These are phyloP conservation scores for Colletotrichum sp. DNA, from an alignment of 2,329 filamentous ascomycete genomes.

Conservation along the genomic window DNA sequence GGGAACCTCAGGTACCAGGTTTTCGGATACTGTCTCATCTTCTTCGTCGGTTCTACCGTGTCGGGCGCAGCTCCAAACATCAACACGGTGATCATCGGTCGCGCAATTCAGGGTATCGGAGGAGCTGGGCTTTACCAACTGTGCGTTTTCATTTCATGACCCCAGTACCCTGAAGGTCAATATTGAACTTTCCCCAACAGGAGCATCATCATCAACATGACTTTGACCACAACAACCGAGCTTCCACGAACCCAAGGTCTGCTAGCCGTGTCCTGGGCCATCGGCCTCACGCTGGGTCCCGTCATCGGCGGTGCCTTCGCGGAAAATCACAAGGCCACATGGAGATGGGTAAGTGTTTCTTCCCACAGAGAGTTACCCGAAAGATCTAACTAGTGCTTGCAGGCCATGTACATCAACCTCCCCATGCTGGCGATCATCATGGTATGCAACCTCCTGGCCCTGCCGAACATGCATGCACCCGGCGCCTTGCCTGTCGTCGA, in stretches of 20 bases:
- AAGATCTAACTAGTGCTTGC: rapidly evolving
- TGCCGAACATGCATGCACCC: slow-evolving; percentile 37
- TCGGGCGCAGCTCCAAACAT: slow-evolving; percentile 33
- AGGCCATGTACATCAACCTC: slow-evolving; percentile 58
- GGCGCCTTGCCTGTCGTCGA: slow-evolving; percentile 17
- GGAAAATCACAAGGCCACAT: slow-evolving; percentile 37
- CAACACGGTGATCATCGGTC: slow-evolving; percentile 32
- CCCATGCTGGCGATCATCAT: slow-evolving; percentile 41
- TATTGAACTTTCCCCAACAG: not conserved
- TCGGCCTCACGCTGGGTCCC: slow-evolving; percentile 25
- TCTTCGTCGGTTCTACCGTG: slow-evolving; percentile 31
- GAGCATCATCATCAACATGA: slow-evolving; percentile 22
- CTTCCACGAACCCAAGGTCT: slow-evolving; percentile 26
- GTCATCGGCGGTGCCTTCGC: slow-evolving; percentile 35
- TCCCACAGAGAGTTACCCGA: not conserved
- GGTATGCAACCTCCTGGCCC: slow-evolving; percentile 46
- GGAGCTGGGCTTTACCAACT: slow-evolving; percentile 33
- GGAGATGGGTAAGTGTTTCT: slow-evolving; percentile 37
- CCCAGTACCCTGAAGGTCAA: rapidly evolving
- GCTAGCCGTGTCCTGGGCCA: slow-evolving; percentile 28
- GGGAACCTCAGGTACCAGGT: slow-evolving; percentile 34
- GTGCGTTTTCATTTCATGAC: slow-evolving; percentile 21
- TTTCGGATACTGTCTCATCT: slow-evolving; percentile 27
- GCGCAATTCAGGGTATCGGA: slow-evolving; percentile 34
- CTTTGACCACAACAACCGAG: slow-evolving; percentile 26